Conservation (phyloP, 169 alveolate genomes). For the Perkinsus olseni region DNA sequence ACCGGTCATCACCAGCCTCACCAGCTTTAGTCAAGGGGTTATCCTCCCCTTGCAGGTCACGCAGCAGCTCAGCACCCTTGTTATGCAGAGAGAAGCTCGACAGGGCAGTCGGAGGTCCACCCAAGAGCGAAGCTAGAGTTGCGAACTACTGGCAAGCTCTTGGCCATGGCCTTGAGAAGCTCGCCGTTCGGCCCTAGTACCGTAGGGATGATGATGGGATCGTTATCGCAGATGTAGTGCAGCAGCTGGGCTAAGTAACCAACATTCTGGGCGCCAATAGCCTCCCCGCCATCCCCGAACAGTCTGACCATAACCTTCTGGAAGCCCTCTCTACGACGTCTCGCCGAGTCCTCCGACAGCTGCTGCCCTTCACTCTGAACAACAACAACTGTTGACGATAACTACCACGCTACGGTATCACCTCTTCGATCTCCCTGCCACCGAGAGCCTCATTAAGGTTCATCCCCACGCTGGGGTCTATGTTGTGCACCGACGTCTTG, state of each 20-base stretch:
- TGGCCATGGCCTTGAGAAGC: neutral
- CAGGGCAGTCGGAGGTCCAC: neutral
- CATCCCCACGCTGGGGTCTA: neutral
- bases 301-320: neutral
- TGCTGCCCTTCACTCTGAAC: neutral
- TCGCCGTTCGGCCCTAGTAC: neutral
- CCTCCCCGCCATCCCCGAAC: neutral
- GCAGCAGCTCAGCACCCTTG: neutral
- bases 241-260: neutral
- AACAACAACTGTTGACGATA: too few relatives aligned
- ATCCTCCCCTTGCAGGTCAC: neutral
- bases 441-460: neutral
- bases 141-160: neutral
- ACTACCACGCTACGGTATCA: too few relatives aligned
- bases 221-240: neutral
- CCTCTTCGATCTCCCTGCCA: neutral
- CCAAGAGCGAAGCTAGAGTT: neutral
- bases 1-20: neutral
- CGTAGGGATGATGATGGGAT: neutral
- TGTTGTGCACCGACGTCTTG: neutral
- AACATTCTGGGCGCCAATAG: neutral
- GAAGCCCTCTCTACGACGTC: neutral
- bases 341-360: neutral
- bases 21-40: neutral
- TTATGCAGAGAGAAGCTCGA: neutral